A percentile compares a stretch with the other conserved stretches of the same genome.
Evolutionary conservation across 2,329 filamentous ascomycete genomes (phyloP).

Genomic region (Aaosphaeria pasadenensis): DNA sequence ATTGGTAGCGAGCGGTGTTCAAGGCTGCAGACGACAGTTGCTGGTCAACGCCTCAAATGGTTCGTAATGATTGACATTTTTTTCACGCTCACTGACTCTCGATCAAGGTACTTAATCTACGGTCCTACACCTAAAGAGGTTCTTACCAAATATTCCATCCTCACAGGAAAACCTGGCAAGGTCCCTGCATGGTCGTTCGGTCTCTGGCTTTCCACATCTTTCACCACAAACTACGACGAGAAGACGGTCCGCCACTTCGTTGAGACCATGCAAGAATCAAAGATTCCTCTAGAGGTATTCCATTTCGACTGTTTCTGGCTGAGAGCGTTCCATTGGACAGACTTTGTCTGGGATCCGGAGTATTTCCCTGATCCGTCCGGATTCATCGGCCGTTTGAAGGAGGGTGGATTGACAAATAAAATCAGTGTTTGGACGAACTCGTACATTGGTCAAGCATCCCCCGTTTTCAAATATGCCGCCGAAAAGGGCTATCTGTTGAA

Average conservation of each 20-base stretch:
- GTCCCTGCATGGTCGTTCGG: conserved; percentile 74
- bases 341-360: conserved; percentile 67
- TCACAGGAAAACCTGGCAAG: conserved; percentile 64
- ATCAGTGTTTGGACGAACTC: conserved; percentile 77
- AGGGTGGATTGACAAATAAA: conserved; percentile 56
- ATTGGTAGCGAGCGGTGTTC: conserved; percentile 72
- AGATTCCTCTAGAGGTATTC: conserved; percentile 68
- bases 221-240: conserved; percentile 72
- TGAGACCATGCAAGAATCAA: conserved; percentile 63
- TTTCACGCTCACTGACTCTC: neutral
- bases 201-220: conserved; percentile 73
- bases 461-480: conserved; percentile 62
- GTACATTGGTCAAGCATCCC: conserved; percentile 68
- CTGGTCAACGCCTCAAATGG: conserved; percentile 68
- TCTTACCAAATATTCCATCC: conserved; percentile 61
- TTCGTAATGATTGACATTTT: conserved; percentile 1
- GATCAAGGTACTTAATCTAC: conserved; percentile 61
- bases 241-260: conserved; percentile 65
- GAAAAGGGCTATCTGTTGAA: conserved; percentile 68
- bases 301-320: conserved; percentile 80
- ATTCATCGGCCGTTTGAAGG: conserved; percentile 63
- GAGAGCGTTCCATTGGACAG: conserved; percentile 71
- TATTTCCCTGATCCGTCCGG: conserved; percentile 67
- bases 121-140: conserved; percentile 71
- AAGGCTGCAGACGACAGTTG: conserved; percentile 66